Conservation (phyloP, 108 stramenopile genomes). For the Stephanodiscus triporus region DNA sequence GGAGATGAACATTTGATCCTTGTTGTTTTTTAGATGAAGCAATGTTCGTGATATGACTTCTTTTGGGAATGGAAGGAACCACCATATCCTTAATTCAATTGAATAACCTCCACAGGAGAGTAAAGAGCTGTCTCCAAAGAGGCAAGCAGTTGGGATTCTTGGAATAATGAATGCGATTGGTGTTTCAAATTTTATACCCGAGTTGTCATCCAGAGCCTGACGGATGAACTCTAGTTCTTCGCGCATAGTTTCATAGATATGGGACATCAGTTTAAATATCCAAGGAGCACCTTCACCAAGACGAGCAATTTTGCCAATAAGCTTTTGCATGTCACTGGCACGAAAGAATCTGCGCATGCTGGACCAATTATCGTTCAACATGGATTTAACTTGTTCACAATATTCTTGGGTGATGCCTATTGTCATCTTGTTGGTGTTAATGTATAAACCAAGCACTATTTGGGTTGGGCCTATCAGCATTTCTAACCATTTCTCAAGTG, state of each 20-base stretch:
- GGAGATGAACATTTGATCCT: neutral
- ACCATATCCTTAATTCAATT: neutral
- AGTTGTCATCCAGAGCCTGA: neutral
- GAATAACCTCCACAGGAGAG: neutral
- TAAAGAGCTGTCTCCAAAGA: neutral
- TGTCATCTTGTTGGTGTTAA: neutral
- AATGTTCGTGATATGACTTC: neutral
- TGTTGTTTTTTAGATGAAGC: neutral
- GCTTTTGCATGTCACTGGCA: too few relatives aligned
- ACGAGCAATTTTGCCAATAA: too few relatives aligned
- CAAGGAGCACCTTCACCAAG: too few relatives aligned
- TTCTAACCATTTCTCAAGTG: too few relatives aligned
- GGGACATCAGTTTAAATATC: too few relatives aligned
- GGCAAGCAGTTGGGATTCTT: neutral
- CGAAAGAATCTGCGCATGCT: too few relatives aligned
- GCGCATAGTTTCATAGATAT: neutral
- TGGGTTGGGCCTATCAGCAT: too few relatives aligned
- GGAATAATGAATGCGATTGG: neutral
- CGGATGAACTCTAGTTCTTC: constrained; percentile 1
- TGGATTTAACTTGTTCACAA: too few relatives aligned
- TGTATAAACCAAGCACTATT: too few relatives aligned
- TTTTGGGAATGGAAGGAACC: constrained; percentile 1
- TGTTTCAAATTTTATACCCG: neutral
- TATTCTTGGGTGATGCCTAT: too few relatives aligned
- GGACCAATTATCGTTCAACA: too few relatives aligned